A percentile compares a stretch with the other conserved stretches of the same genome.
These are phyloP conservation scores for Yarrowia sp. DNA, from an alignment of 805 yeast genomes.

Conservation along the genomic window DNA sequence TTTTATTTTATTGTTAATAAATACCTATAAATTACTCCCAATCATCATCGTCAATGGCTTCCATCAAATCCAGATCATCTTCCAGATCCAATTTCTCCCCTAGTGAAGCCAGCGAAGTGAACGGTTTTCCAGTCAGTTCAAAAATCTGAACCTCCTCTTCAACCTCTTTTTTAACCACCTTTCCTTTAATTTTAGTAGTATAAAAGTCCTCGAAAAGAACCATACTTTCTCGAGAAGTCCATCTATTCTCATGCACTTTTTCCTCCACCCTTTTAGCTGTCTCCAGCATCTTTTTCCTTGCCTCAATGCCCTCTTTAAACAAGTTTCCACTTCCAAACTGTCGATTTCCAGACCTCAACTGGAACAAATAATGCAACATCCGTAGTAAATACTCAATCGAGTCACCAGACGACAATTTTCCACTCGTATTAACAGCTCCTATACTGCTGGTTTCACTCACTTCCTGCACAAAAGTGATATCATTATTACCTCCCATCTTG, in stretches of 20 bases:
- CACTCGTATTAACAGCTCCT: neutral
- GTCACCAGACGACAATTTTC: neutral
- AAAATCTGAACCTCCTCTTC: neutral
- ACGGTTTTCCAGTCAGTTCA: slow-evolving; percentile 5
- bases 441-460: slow-evolving; percentile 6
- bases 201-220: slow-evolving; percentile 9
- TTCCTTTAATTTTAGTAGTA: neutral
- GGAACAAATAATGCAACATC: neutral
- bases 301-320: slow-evolving; percentile 8
- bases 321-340: neutral
- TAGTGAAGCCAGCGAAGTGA: neutral
- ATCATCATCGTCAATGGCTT: slow-evolving; percentile 3
- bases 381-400: neutral
- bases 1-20: neutral
- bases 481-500: neutral
- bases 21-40: neutral
- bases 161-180: neutral
- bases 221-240: neutral
- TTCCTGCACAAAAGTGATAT: neutral
- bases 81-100: slow-evolving; percentile 8
- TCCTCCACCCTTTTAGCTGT: neutral
- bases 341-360: neutral
- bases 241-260: neutral
- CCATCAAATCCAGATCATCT: slow-evolving; percentile 12
- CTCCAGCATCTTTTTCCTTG: neutral